These are phyloP conservation scores for Ganoderma lingzhi DNA, from an alignment of 1,284 basidiomycete species.

Conservation along the genomic window DNA sequence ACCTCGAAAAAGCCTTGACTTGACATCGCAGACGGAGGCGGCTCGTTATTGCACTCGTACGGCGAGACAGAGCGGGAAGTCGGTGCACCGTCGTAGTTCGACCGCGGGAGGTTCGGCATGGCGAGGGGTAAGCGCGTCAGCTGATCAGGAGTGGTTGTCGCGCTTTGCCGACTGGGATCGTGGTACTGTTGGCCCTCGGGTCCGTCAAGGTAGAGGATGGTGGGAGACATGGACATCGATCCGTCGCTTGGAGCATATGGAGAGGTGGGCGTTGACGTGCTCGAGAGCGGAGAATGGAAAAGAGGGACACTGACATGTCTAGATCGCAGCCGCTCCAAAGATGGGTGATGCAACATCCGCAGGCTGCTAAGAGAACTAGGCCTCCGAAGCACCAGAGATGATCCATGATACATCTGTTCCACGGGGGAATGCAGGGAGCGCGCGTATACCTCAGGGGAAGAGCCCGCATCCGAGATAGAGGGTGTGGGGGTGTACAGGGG, in stretches of 20 bases:
- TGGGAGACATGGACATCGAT: conserved; percentile 17
- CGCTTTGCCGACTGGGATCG: conserved; percentile 5
- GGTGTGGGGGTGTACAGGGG: conserved; percentile 41
- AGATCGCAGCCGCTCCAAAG: conserved; percentile 28
- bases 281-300: conserved; percentile 29
- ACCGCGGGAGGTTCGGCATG: conserved; percentile 26
- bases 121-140: conserved; percentile 27
- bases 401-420: conserved; percentile 20
- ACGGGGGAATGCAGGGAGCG: conserved; percentile 25
- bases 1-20: conserved; percentile 22
- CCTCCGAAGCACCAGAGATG: conserved; percentile 22
- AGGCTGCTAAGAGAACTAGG: conserved; percentile 30
- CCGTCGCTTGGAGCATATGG: conserved; percentile 21
- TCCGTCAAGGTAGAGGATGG: conserved; percentile 16
- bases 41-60: conserved; percentile 23
- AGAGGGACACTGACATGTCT: conserved; percentile 27
- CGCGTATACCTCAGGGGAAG: conserved; percentile 29
- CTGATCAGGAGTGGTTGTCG: conserved; percentile 19
- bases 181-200: conserved; percentile 17
- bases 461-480: conserved; percentile 30
- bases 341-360: conserved; percentile 31
- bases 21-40: conserved; percentile 19
- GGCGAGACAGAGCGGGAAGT: conserved; percentile 23
- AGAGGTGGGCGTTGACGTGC: conserved; percentile 29
- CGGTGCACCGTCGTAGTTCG: conserved; percentile 24